These are phyloP conservation scores for Candida pseudoviswanathii DNA, from an alignment of 1,139 yeast genomes.

Conservation along the genomic window DNA sequence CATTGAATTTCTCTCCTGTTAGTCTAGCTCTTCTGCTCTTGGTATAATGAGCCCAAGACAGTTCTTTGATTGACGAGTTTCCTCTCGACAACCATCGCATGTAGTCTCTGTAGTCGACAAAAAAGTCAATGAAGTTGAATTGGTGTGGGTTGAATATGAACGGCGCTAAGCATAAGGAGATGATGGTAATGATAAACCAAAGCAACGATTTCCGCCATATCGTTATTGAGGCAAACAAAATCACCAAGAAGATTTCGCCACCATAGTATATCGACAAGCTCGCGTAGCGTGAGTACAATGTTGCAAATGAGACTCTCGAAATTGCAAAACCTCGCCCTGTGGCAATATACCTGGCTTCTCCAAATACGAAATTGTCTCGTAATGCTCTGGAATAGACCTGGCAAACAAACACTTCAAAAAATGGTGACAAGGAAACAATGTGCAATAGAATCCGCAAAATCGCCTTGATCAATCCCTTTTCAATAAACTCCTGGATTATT, in stretches of 20 bases:
- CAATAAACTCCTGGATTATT: slow-evolving; percentile 76
- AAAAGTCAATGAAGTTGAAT: slow-evolving; percentile 67
- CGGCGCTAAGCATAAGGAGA: slow-evolving; percentile 77
- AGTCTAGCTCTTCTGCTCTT: slow-evolving; percentile 57
- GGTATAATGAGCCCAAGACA: slow-evolving; percentile 65
- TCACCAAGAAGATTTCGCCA: slow-evolving; percentile 52
- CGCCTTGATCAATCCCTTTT: slow-evolving; percentile 72
- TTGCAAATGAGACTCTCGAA: slow-evolving; percentile 59
- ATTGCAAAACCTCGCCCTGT: slow-evolving; percentile 90
- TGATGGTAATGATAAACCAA: slow-evolving; percentile 83
- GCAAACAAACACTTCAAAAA: slow-evolving; percentile 87
- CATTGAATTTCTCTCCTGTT: slow-evolving; percentile 63
- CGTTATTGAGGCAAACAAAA: slow-evolving; percentile 64
- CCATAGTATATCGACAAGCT: slow-evolving; percentile 70
- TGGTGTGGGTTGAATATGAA: slow-evolving; percentile 87
- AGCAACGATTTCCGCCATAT: slow-evolving; percentile 77
- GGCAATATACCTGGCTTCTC: slow-evolving; percentile 82
- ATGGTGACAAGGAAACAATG: slow-evolving; percentile 71
- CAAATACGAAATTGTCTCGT: slow-evolving; percentile 67
- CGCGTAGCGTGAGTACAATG: slow-evolving; percentile 66
- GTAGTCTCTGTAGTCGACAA: slow-evolving; percentile 68
- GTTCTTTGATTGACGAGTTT: slow-evolving; percentile 47
- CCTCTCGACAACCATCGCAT: slow-evolving; percentile 73
- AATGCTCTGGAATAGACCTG: slow-evolving; percentile 78
- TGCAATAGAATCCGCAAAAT: slow-evolving; percentile 61